These are phyloP conservation scores for Suillus discolor DNA, from an alignment of 768 basidiomycete genomes.

Conservation along the genomic window DNA sequence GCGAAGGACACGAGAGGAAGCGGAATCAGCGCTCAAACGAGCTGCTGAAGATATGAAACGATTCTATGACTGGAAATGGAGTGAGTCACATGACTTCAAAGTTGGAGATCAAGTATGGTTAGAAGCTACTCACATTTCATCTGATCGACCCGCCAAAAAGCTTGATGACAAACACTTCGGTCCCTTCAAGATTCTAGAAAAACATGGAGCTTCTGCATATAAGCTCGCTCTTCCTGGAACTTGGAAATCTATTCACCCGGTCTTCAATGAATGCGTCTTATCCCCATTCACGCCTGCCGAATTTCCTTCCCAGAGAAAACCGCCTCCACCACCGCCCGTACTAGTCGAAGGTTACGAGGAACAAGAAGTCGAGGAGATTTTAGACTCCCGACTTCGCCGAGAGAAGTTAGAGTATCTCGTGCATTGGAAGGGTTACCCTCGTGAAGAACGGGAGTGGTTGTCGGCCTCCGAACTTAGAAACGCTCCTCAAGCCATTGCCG, in stretches of 20 bases:
- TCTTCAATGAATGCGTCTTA: conserved; percentile 13
- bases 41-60: conserved; percentile 25
- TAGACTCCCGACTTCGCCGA: too few relatives aligned
- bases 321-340: too few relatives aligned
- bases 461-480: too few relatives aligned
- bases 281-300: neutral
- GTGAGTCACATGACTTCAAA: conserved; percentile 9
- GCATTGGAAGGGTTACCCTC: too few relatives aligned
- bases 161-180: conserved; percentile 11
- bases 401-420: too few relatives aligned
- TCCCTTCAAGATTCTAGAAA: conserved; percentile 27
- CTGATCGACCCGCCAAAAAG: conserved; percentile 14
- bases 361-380: too few relatives aligned
- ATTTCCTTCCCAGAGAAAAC: too few relatives aligned
- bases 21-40: conserved; percentile 14
- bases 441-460: too few relatives aligned
- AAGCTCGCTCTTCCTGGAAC: conserved; percentile 21
- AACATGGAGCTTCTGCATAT: conserved; percentile 19
- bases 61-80: conserved; percentile 9
- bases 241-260: conserved; percentile 19
- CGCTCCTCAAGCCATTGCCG: too few relatives aligned
- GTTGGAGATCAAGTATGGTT: conserved; percentile 27
- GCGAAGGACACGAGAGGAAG: conserved; percentile 8
- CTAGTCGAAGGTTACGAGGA: too few relatives aligned
- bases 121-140: conserved; percentile 20